Percentiles rank a stretch among this genome's conserved stretches.
These are phyloP conservation scores for Dendrobium officinale DNA, from an alignment of 106 monocot genomes.

Conservation along the genomic window DNA sequence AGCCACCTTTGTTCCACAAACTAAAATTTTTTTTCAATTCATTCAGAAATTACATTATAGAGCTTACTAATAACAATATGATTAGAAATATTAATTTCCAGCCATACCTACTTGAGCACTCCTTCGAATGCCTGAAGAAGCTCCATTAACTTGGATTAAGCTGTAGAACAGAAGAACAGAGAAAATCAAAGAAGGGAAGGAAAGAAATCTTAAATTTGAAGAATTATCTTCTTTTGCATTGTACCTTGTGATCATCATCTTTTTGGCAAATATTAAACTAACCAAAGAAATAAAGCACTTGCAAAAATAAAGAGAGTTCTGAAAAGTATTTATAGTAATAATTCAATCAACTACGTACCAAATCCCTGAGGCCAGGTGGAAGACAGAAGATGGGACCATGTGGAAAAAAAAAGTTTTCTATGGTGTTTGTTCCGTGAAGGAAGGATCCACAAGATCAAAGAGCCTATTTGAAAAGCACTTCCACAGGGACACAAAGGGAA, in stretches of 20 bases:
- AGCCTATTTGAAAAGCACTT: neutral
- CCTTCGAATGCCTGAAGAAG: neutral
- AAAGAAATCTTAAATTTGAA: neutral
- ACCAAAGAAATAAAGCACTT: neutral
- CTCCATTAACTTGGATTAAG: neutral
- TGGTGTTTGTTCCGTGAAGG: neutral
- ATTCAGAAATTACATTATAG: neutral
- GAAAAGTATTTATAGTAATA: neutral
- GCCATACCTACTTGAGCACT: neutral
- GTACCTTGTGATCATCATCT: neutral
- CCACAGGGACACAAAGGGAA: neutral
- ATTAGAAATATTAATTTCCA: neutral
- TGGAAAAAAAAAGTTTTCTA: neutral
- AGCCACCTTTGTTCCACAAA: conserved; percentile 34
- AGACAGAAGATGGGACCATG: neutral
- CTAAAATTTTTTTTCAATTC: neutral
- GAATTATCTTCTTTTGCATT: neutral
- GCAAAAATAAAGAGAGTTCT: neutral
- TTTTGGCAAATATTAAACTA: neutral
- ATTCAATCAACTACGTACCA: neutral
- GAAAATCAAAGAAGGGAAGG: neutral
- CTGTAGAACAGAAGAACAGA: neutral
- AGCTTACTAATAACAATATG: neutral
- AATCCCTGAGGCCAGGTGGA: neutral
- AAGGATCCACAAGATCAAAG: neutral